A percentile compares a stretch with the other conserved stretches of the same genome.
These are phyloP conservation scores for Fermentozyma sake DNA, from an alignment of 1,139 yeast genomes.

Conservation along the genomic window DNA sequence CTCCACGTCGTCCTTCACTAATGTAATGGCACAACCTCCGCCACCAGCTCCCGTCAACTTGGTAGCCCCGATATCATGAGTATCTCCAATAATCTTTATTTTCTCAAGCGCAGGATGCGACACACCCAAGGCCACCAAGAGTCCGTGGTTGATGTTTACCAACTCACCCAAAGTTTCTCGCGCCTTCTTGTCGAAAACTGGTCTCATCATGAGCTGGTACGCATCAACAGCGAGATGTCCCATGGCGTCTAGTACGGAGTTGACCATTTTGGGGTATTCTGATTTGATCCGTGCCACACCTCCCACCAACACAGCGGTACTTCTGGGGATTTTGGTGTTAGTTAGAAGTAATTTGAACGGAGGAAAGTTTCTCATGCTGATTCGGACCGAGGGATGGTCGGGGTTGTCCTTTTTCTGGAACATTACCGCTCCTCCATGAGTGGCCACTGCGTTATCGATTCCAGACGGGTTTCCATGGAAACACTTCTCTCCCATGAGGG, in stretches of 20 bases:
- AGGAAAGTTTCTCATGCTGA: slow-evolving; percentile 71
- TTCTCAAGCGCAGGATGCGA: slow-evolving; percentile 85
- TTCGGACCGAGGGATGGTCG: slow-evolving; percentile 52
- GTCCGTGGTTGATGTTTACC: slow-evolving; percentile 84
- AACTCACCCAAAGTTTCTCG: slow-evolving; percentile 53
- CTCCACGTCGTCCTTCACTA: slow-evolving; percentile 51
- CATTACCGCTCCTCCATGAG: slow-evolving; percentile 93
- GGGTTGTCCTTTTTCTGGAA: slow-evolving; percentile 63
- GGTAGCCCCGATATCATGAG: slow-evolving; percentile 70
- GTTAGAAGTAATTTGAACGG: slow-evolving; percentile 70
- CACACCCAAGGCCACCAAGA: slow-evolving; percentile 82
- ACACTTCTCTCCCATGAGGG: slow-evolving; percentile 90
- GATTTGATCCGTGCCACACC: slow-evolving; percentile 59
- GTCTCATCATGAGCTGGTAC: slow-evolving; percentile 52
- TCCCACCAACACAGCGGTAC: slow-evolving; percentile 80
- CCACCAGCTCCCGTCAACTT: slow-evolving; percentile 99
- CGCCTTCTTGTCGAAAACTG: slow-evolving; percentile 43
- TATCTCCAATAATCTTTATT: slow-evolving; percentile 61
- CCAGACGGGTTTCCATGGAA: slow-evolving; percentile 98
- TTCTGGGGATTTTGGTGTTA: slow-evolving; percentile 80
- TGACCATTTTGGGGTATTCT: slow-evolving; percentile 51
- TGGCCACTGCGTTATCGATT: slow-evolving; percentile 93
- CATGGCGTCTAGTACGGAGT: slow-evolving; percentile 66
- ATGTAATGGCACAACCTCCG: slow-evolving; percentile 96
- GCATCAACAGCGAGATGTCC: slow-evolving; percentile 67